phyloP scores from a whole-genome alignment of 345 rosid genomes.

The Rhodamnia rubescens region DNA sequence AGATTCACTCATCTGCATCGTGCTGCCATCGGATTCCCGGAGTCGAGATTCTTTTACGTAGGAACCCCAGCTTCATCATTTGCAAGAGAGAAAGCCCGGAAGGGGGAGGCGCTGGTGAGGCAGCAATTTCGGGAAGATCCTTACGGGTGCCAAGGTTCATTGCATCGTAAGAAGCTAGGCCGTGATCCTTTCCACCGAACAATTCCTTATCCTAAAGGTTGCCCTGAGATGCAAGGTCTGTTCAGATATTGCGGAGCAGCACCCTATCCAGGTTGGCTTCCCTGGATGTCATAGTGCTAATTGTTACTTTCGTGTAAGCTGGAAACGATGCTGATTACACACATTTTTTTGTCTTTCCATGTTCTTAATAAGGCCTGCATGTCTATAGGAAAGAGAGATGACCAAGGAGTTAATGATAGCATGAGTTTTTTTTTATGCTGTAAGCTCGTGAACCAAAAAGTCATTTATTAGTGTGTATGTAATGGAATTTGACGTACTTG shows the following conservation, averaged over 20 bases:
- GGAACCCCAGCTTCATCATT: constrained; percentile 63
- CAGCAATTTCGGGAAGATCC: constrained; percentile 83
- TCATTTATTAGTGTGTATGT: not conserved
- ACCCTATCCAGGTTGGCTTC: constrained; percentile 72
- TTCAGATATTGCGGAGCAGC: constrained; percentile 70
- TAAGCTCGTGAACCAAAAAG: not conserved
- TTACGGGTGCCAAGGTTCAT: constrained; percentile 71
- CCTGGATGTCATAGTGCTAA: constrained; percentile 34
- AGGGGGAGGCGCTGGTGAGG: constrained; percentile 76
- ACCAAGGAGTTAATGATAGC: not conserved
- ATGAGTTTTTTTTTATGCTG: not conserved
- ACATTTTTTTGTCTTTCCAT: not conserved
- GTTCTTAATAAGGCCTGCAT: not conserved
- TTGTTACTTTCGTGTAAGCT: not conserved
- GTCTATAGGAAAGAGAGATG: not conserved
- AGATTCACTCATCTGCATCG: constrained; percentile 80
- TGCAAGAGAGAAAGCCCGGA: constrained; percentile 62
- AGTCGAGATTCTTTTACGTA: constrained; percentile 51
- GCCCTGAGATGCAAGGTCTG: constrained; percentile 74
- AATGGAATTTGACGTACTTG: not conserved
- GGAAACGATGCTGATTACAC: not conserved
- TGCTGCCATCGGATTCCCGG: constrained; percentile 71
- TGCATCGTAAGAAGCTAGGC: constrained; percentile 68
- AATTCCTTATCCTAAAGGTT: constrained; percentile 83
- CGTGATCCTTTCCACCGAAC: constrained; percentile 94